phyloP scores from a whole-genome alignment of 345 rosid genomes.

The Acer yangbiense region DNA sequence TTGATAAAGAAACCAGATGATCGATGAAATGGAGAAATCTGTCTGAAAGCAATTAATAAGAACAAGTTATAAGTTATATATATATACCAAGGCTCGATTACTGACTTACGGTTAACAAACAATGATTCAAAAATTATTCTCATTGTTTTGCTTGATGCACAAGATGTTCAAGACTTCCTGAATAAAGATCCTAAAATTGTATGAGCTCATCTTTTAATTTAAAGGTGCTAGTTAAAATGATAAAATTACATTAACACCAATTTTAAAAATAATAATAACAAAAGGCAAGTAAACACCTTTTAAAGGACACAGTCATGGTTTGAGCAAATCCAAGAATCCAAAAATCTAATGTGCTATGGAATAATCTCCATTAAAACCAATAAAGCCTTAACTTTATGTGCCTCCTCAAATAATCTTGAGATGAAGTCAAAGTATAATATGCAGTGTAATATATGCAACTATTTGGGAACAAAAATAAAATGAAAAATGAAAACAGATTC shows the following conservation, averaged over 20 bases:
- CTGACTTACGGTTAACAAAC: neutral
- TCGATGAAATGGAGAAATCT: neutral
- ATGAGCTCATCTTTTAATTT: neutral
- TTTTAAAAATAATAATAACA: neutral
- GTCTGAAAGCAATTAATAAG: neutral
- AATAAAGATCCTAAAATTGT: no score
- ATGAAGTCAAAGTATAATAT: no score
- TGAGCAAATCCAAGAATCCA: no score
- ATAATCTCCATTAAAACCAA: no score
- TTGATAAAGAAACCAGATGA: slow-evolving; percentile 1
- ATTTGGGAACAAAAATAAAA: no score
- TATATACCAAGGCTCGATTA: neutral
- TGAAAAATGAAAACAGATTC: neutral
- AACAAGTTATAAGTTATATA: neutral
- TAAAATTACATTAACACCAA: neutral
- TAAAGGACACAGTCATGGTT: no score
- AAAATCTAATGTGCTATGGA: no score
- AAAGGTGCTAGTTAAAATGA: neutral
- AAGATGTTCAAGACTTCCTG: neutral
- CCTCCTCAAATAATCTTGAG: no score
- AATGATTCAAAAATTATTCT: neutral
- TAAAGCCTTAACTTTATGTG: no score
- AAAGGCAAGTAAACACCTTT: neutral
- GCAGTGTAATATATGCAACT: no score
- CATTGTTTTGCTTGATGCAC: neutral